Evolutionary conservation across 1,284 basidiomycete species (phyloP), one percentile per base, ranked within the genome.

Genomic region (Polyporus tsugae): DNA sequence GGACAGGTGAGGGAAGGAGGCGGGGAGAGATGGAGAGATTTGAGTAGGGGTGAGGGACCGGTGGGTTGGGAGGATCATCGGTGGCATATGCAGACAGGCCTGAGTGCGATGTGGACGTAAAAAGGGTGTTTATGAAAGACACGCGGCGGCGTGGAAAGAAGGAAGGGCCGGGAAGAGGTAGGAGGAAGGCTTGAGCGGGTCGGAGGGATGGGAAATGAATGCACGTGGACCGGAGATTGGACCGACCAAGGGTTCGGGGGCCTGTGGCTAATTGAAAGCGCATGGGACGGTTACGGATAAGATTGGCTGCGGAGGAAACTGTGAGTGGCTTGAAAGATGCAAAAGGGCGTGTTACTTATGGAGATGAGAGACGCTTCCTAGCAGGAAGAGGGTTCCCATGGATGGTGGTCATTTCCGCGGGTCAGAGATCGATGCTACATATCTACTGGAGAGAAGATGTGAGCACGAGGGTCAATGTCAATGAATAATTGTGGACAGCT

Each of bases 121-220:
- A 65, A 69, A 22, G 65, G 59, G 49, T 66, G 62, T 60, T 57
- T 67, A 78, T 78, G 74, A 78, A 78, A 74, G 60, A 36, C 77
- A 77, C 76, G 77, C 68, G 75, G 76, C 71, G 74, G 65, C 72
- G 75, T 74, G 70, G 71, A 71, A 68, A 74, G n/a, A 33, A 42
- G 36, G 44, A 36, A 44, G 57, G 38, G 36, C 9, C 36, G 29
- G 58, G 64, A 74, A 69, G 69, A 69, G 73, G 76, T 67, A 77
- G 60, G 72, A 70, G 65, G 3, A 73, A 58, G 41, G 75, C 76
- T 67, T 67, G 58, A 60, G 65, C 55, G 64, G 60, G 67, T 60
- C 65, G 69, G 66, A 69, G 60, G 63, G 42, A 61, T 44, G 70
- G 49, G 67, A 75, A 75, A 74, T 73, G 73, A 73, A 74, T 22